Base-by-base conservation (phyloP, 2,329 filamentous ascomycete species). In the Helotiales sp. region DNA sequence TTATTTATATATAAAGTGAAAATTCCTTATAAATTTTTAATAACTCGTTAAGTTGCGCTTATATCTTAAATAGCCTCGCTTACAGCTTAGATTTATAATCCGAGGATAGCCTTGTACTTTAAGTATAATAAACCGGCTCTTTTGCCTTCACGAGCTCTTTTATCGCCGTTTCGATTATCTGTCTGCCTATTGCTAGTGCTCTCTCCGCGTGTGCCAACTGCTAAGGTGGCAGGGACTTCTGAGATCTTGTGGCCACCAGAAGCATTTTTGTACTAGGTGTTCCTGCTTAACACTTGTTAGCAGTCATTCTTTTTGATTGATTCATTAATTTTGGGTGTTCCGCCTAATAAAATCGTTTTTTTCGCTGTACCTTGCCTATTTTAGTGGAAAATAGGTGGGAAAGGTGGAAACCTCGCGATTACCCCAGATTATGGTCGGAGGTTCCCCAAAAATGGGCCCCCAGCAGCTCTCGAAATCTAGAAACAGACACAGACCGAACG, bases 151-250 rank as follows among this genome's bases (percentile, higher is more conserved):
- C 52, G 66, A 61, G 59, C 57, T 61, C 47, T 26, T 62, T 24
- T 47, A 52, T n/a, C 45, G 54, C 30, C 54, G 37, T 32, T 47
- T 47, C 54, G 50, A 50, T 24, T 64, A 22, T 54, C 45, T 20
- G 60, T 63, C 47, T 55, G 64, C 34, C 45, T 47, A 58, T 66
- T 63, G 47, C 45, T 30, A 63, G 54, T 66, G 45, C 32, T 26
- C 55, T 66, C 24, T 5, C 7, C 26, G 15, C 26, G 40, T 61
- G 55, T 45, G 52, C 59, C 43, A 43, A 59, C 52, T 60, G 40
- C 52, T 5, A 20, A 20, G 34, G 43, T 60, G 15, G 40, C 47
- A 43, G 17, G 28, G 59, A 52, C 15, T 45, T 52, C 59, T 26
- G 22, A 6, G 22, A 52, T 37, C 10, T 52, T 50, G 20, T 62